Base-by-base conservation (phyloP, 1,284 basidiomycete species). In the Coriolopsis trogii region DNA sequence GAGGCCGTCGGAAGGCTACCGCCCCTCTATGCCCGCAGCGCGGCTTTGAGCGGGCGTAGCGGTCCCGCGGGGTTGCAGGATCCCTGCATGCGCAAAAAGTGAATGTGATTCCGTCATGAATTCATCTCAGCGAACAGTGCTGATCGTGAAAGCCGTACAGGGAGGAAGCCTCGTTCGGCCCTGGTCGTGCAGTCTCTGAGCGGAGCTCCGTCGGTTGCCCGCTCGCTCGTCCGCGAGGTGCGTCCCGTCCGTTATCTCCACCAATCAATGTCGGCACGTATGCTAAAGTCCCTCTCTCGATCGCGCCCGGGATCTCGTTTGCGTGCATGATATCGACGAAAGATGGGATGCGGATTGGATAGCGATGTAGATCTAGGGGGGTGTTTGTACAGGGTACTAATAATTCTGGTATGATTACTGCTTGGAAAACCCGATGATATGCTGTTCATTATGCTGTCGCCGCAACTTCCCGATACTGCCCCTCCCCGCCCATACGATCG, bases 401-500 rank as follows among this genome's bases (percentile, higher is more conserved):
- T n/a, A n/a, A n/a, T n/a, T n/a, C n/a, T n/a, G n/a, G n/a, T n/a
- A n/a, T n/a, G n/a, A n/a, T n/a, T n/a, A n/a, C n/a, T n/a, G n/a
- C n/a, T n/a, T n/a, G n/a, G n/a, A n/a, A n/a, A n/a, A n/a, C n/a
- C n/a, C n/a, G n/a, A n/a, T n/a, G n/a, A n/a, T 16, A 16, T 18
- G 33, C 33, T 34, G 33, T 33, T 16, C 33, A n/a, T 18, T 34
- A 61, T 39, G 62, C 58, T 0, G 56, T 49, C 16, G 48, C 58
- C 6, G 57, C 49, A 30, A 54, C 41, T 68, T 73, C 70, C 16
- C 73, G 68, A 48, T 79, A 65, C 55, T 71, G 66, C 7, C 85
- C 88, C 64, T 90, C 86, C 0, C 89, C 89, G 24, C 89, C 89
- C 74, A 85, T 81, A 21, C 79, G 74, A 44, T 91, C 90, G 68